A percentile compares a stretch with the other conserved stretches of the same genome.
Evolutionary conservation across 805 yeast genomes (phyloP).

Genomic region (Saccharomycopsis malanga): DNA sequence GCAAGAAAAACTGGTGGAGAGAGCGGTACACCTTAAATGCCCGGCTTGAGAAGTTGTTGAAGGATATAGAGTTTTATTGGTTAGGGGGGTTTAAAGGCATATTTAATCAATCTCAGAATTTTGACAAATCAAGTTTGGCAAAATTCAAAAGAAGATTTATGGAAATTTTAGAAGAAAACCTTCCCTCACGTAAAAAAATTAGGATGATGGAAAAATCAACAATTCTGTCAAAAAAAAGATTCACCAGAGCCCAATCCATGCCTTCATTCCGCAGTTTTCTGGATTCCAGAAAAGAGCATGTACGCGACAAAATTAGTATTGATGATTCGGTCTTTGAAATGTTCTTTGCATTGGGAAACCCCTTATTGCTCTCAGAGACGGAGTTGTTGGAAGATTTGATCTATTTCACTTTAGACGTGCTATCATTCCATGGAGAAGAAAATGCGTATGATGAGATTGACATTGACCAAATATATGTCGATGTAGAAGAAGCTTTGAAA

Average conservation of each 20-base stretch:
- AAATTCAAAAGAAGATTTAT: constrained; percentile 34
- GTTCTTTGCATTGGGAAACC: constrained; percentile 42
- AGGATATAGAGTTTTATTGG: constrained; percentile 57
- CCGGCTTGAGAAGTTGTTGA: constrained; percentile 45
- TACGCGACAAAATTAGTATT: constrained; percentile 27
- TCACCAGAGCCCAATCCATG: not conserved
- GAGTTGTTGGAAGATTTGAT: constrained; percentile 55
- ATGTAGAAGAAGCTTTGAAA: constrained; percentile 41
- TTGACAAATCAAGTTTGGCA: not conserved
- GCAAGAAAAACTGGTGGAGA: constrained; percentile 74
- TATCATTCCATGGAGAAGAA: constrained; percentile 56
- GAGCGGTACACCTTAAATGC: constrained; percentile 55
- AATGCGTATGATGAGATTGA: constrained; percentile 63
- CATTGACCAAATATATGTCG: constrained; percentile 46
- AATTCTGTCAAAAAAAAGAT: not conserved
- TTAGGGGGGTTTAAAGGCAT: constrained; percentile 70
- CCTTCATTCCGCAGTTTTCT: not conserved
- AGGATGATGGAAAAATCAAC: constrained; percentile 4
- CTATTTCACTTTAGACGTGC: constrained; percentile 51
- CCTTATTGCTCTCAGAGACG: constrained; percentile 27
- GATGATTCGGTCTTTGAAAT: constrained; percentile 44
- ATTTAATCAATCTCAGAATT: constrained; percentile 34
- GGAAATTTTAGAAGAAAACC: constrained; percentile 35
- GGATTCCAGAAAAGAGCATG: not conserved
- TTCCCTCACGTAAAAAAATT: constrained; percentile 40